Base-by-base conservation (phyloP, 176 grass and related monocot genomes). In the Aegilops speltoides region DNA sequence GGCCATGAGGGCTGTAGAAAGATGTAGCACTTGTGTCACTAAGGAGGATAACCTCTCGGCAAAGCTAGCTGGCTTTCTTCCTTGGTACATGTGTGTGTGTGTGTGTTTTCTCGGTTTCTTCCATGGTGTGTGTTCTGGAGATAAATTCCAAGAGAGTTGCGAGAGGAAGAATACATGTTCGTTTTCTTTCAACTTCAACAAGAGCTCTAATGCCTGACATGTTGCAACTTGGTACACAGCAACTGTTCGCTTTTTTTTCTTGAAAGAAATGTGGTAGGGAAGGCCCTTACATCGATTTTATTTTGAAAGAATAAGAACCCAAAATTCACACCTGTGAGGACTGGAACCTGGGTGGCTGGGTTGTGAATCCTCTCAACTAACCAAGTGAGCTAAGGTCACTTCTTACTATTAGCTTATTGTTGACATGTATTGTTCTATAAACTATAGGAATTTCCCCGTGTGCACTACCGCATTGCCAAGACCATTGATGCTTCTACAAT, bases 391-490 rank as follows among this genome's bases (percentile, higher is more conserved):
- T 59, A 59, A 20, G 54, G 7, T 59, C 54, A 59, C 19, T 59
- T 59, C 7, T 59, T 59, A 59, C 54, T 59, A 59, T 22, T 43
- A 31, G 25, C 46, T 77, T 46, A 69, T 41, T 69, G 36, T 71
- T 34, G 62, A 28, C 23, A 79, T 87, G 48, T 33, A 88, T 62
- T 82, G 25, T 77, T 81, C 24, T 61, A 77, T 76, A 75, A 50
- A 36, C 67, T 84, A 70, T 57, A 98, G 96, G 96, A 98, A 91
- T 98, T 95, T 80, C 96, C 96, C 62, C 89, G 87, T 86, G 90
- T 98, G 64, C 93, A 92, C 65, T 98, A 98, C 76, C 93, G 91
- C 67, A 88, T 92, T 75, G 93, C 96, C 32, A 98, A 94, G 88
- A 92, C 96, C 52, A 93, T 95, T 77, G 90, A 98, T 86, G 84